Evolutionary conservation across 2,329 filamentous ascomycete species (phyloP), one percentile per base, ranked within the genome.

Genomic region (Ophiostoma sp.): DNA sequence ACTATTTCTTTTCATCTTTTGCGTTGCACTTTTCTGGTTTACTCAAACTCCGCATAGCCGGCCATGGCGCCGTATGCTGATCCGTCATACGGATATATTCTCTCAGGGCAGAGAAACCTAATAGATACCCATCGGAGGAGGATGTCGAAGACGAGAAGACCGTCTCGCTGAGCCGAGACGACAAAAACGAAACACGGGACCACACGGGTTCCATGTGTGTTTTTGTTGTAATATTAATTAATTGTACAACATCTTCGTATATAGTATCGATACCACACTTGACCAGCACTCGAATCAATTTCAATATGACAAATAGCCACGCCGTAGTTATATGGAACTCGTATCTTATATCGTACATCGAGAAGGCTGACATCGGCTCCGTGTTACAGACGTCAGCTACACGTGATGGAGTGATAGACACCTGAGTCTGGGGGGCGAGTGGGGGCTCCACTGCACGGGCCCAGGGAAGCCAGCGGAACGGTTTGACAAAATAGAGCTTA

Each of bases 61-160:
- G 60, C 60, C 60, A 44, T 8, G 60, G 58, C 12, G 58, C 58
- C 58, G 58, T 62, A 41, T 62, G 58, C 40, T 16, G 27, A 63
- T 63, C 60, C 60, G 40, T 42, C 40, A 18, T 8, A 40, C 40
- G 42, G 18, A 42, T 38, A 16, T 16, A 41, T 6, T 49, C 64
- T 65, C 42, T 55, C 49, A 11, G 3, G 16, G 14, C n/a, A 9
- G 44, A 49, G 45, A 47, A 47, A 12, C 42, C 64, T 65, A 65
- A 65, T 65, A 49, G 64, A 65, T 65, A 65, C 64, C 64, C 64
- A 47, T 16, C 40, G 44, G 18, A 49, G 41, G 63, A 64, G 63
- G 63, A 65, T n/a, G 63, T n/a, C 40, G 64, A 41, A 63, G 41
- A 64, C 3, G 41, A 64, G 60, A 42, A 18, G 12, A 45, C 8